phyloP scores from a whole-genome alignment of 2,329 filamentous ascomycete species.

The Hymenoscyphus scutula region DNA sequence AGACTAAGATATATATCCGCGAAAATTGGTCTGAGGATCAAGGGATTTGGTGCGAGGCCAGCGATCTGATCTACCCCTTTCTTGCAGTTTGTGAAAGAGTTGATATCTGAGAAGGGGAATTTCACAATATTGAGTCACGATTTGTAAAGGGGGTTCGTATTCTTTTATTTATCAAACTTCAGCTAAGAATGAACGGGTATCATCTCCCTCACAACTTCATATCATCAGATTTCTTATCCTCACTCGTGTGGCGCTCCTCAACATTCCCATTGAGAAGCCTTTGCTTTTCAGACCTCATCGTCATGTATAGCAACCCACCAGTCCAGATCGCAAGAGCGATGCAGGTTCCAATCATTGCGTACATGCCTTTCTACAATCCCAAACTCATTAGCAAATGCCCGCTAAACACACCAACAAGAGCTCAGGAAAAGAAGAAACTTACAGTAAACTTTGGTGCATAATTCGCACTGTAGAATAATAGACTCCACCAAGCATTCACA shows the following conservation, averaged over 20 bases:
- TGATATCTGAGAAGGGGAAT: too few relatives aligned
- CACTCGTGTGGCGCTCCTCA: not conserved
- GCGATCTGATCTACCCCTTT: too few relatives aligned
- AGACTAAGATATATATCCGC: too few relatives aligned
- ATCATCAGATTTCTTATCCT: not conserved
- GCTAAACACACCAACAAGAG: conserved; percentile 8
- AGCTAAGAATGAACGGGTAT: too few relatives aligned
- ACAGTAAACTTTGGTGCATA: conserved; percentile 53
- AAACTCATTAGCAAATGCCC: conserved; percentile 5
- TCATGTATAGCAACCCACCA: conserved; percentile 48
- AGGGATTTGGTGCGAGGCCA: too few relatives aligned
- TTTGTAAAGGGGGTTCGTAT: too few relatives aligned
- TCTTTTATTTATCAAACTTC: too few relatives aligned
- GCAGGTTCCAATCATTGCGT: conserved; percentile 66
- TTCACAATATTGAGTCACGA: too few relatives aligned
- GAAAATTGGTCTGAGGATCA: too few relatives aligned
- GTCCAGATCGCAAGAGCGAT: conserved; percentile 62
- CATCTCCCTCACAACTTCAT: not conserved
- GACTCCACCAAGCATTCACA: conserved; percentile 71
- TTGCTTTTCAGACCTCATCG: conserved; percentile 39
- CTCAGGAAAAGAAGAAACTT: conserved; percentile 31
- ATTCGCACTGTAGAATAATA: conserved; percentile 67
- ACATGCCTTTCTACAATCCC: conserved; percentile 59
- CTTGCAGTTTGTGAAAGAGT: too few relatives aligned
- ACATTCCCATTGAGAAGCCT: conserved; percentile 14